Evolutionary conservation across 2,329 filamentous ascomycete genomes (phyloP), one percentile per base, ranked within the genome.

Genomic region (Emmonsiellopsis sp.): DNA sequence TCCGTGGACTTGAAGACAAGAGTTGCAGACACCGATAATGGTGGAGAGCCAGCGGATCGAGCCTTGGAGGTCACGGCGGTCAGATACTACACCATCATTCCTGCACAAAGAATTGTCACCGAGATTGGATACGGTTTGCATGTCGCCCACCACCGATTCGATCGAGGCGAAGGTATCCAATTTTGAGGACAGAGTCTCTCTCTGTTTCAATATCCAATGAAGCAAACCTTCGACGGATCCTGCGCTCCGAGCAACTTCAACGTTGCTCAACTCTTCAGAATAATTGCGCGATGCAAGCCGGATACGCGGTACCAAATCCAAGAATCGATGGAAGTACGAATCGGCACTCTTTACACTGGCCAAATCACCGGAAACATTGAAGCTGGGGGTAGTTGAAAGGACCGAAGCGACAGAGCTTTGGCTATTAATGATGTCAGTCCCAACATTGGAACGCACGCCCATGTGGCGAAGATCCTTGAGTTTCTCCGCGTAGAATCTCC

Each of bases 141-240:
- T 66, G 45, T 65, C 64, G 36, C 56, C 55, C 49, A 68, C 56
- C 5, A 60, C 64, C 17, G 57, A 61, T 48, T 62, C 63, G 40
- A 75, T 56, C 5, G 57, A 60, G 21, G 54, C 57, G 31, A 74
- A 42, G 1, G 65, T 61, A 32, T 57, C 62, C 14, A 70, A 56
- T 5, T 64, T 59, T 3, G 66, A 65, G 5, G 66, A 63, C 48
- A 74, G 60, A 11, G 60, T 53, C 42, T 67, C 59, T 58, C 72
- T 66, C 58, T 75, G 72, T 44, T 65, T 68, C 44, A 72, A 62
- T 42, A 68, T 60, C 34, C 71, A 56, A 53, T 85, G 78, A 33
- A 97, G 74, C 55, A 96, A 77, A 31, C 91, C 89, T 66, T 98
- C 93, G n/a, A 96, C 74, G 58, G 88, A 88, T 0, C 89, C 89